phyloP scores from a whole-genome alignment of 768 basidiomycete genomes.

The Serendipita indica region DNA sequence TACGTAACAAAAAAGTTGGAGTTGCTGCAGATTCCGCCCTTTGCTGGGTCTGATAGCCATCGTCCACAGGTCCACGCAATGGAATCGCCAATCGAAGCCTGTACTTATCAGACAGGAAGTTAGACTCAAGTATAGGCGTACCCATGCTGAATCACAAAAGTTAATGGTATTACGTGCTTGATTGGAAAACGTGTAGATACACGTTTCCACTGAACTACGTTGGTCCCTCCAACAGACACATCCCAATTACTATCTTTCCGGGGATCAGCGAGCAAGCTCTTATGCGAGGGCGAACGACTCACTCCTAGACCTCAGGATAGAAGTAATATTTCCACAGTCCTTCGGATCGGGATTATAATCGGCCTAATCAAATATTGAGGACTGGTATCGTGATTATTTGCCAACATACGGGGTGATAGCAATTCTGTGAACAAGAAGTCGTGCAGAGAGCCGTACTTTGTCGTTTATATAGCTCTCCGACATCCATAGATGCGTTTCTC shows the following conservation, averaged over 20 bases:
- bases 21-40: not conserved
- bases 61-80: conserved; percentile 8
- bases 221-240: not conserved
- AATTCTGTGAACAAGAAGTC: not conserved
- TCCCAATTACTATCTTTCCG: not conserved
- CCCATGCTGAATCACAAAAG: conserved; percentile 4
- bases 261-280: not conserved
- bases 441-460: not conserved
- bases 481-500: not conserved
- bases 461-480: not conserved
- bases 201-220: not conserved
- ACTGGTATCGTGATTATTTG: not conserved
- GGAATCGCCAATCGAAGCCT: not conserved
- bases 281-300: not conserved
- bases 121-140: not conserved
- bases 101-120: not conserved
- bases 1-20: not conserved
- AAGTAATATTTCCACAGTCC: not conserved
- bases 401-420: conserved; percentile 5
- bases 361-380: not conserved
- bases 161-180: not conserved
- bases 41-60: conserved; percentile 1
- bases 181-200: not conserved
- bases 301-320: not conserved
- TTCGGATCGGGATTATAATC: conserved; percentile 9